Evolutionary conservation across 805 yeast species (phyloP), one percentile per base, ranked within the genome.

Genomic region (Gaillardinia entomophila): DNA sequence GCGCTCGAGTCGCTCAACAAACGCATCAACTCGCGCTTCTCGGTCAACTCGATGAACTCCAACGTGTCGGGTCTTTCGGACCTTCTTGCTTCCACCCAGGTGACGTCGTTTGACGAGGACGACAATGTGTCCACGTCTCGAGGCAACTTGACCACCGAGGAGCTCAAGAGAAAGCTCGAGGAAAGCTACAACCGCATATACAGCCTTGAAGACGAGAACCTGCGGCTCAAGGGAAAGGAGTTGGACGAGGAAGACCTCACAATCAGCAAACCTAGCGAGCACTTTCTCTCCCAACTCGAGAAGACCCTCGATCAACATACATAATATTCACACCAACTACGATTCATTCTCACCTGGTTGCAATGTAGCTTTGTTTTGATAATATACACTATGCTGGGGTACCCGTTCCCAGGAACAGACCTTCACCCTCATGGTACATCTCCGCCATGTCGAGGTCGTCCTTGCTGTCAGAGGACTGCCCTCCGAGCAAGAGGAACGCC

Each of bases 11-110:
- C 60, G 12, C 42, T 64, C 6, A 45, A 38, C 20, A 68, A 64
- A 24, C 59, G 63, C 6, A 62, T 71, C 33, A 69, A 71, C 12
- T 80, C 75, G 35, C 71, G 79, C 28, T 77, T 73, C 36, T 74
- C 85, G 6, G 40, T 62, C 64, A 73, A 31, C 49, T 82, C 51
- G 34, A 66, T 39, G 64, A 71, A 45, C 55, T 82, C 57, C 36
- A 83, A 38, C 46, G 53, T 35, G 43, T 67, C 51, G 59, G 82
- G 58, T 55, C 55, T 38, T 47, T 75, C 56, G 55, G 79, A 40
- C 61, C 71, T 31, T 43, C 71, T 32, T 49, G 71, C 48, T 68
- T 73, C 62, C 45, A 68, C 57, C 53, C 70, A 46, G 44, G 71
- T 41, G 46, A 81, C 42, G 30, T 60, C 60, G 6, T 53, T 47